These are phyloP conservation scores for Tilletia caries DNA, from an alignment of 1,284 basidiomycete species.

Conservation along the genomic window DNA sequence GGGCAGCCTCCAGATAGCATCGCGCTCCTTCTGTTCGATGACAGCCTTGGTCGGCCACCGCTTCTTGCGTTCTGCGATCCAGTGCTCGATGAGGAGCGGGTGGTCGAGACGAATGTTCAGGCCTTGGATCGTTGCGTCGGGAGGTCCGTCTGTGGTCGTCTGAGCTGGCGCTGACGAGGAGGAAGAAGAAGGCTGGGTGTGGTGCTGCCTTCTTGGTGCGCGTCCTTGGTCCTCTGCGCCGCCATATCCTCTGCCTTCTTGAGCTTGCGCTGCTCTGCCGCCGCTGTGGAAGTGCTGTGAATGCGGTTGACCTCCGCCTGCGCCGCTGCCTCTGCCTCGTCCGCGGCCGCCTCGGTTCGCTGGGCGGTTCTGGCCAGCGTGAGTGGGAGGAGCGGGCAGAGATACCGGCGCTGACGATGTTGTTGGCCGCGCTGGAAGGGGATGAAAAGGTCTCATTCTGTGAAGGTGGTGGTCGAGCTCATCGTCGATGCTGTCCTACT, in stretches of 20 bases:
- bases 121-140: slow-evolving; percentile 44
- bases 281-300: not conserved
- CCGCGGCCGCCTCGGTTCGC: not conserved
- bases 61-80: slow-evolving; percentile 50
- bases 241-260: not conserved
- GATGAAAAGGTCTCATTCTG: not conserved
- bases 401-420: not conserved
- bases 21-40: slow-evolving; percentile 37
- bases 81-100: slow-evolving; percentile 48
- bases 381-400: not conserved
- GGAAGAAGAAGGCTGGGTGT: not conserved
- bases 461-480: not conserved
- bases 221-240: not conserved
- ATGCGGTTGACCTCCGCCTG: not conserved
- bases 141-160: slow-evolving; percentile 27
- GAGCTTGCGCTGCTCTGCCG: not conserved
- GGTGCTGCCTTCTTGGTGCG: not conserved
- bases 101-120: slow-evolving; percentile 50
- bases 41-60: slow-evolving; percentile 42
- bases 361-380: not conserved
- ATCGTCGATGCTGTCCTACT: slow-evolving; percentile 12
- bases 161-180: slow-evolving; percentile 1
- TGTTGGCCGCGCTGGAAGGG: not conserved
- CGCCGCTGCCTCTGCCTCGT: not conserved
- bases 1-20: slow-evolving; percentile 26